Conservation (phyloP, 805 yeast species). For the Blastobotrys chiropterorum region DNA sequence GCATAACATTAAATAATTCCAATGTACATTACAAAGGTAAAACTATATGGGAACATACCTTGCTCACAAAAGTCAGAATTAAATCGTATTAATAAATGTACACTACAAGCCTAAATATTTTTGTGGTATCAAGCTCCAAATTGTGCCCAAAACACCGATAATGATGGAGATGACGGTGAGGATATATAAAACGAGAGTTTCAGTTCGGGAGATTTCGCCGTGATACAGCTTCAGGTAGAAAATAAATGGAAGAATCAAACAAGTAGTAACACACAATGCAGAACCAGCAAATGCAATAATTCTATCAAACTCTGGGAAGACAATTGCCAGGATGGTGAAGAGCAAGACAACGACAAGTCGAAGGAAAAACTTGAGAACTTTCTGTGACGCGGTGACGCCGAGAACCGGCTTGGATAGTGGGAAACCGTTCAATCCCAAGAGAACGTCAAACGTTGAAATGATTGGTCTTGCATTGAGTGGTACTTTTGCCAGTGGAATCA, state of each 20-base stretch:
- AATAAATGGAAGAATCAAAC: conserved; percentile 68
- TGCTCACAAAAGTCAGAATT: no score
- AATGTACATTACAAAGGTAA: neutral
- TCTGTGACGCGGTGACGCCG: neutral
- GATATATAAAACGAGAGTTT: conserved; percentile 37
- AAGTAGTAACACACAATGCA: conserved; percentile 70
- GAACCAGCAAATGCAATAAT: conserved; percentile 79
- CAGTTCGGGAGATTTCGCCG: conserved; percentile 36
- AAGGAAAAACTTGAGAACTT: conserved; percentile 22
- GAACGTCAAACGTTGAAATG: conserved; percentile 57
- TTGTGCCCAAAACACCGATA: conserved; percentile 54
- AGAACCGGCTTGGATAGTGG: conserved; percentile 7
- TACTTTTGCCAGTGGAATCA: conserved; percentile 77
- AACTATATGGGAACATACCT: no score
- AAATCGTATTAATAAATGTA: no score
- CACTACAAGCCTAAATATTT: neutral
- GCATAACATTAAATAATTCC: neutral
- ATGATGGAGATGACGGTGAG: conserved; percentile 43
- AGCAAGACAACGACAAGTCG: conserved; percentile 47
- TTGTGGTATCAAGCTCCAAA: conserved; percentile 10
- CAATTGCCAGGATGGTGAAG: conserved; percentile 53
- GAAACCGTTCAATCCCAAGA: conserved; percentile 36
- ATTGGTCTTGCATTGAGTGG: conserved; percentile 83
- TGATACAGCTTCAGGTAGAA: conserved; percentile 60
- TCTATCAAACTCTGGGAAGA: conserved; percentile 74